These are phyloP conservation scores for Paracorniculantispora psalliotae DNA, from an alignment of 2,329 filamentous ascomycete genomes.

Conservation along the genomic window DNA sequence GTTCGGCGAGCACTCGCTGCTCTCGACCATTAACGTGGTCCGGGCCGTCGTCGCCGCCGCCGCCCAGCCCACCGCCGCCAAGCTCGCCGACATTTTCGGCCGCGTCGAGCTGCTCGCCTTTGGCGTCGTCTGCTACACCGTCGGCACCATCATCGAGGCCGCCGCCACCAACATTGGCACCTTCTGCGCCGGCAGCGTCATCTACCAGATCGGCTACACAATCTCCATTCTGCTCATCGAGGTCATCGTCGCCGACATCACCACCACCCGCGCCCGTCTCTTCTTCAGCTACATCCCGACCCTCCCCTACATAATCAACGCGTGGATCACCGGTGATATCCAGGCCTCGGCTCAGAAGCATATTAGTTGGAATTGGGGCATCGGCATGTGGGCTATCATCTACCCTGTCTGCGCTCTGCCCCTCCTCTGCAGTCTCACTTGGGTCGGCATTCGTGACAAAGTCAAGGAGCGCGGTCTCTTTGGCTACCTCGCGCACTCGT, in stretches of 20 bases:
- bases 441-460: constrained; percentile 49
- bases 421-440: constrained; percentile 46
- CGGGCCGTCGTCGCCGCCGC: constrained; percentile 57
- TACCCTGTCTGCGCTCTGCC: constrained; percentile 55
- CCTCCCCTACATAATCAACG: constrained; percentile 57
- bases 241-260: constrained; percentile 60
- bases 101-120: constrained; percentile 52
- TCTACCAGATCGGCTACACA: constrained; percentile 62
- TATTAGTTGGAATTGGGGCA: constrained; percentile 57
- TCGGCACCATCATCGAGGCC: constrained; percentile 54
- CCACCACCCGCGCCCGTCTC: constrained; percentile 57
- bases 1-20: constrained; percentile 48
- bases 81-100: constrained; percentile 60
- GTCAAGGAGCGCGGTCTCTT: constrained; percentile 39
- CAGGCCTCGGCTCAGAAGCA: constrained; percentile 40
- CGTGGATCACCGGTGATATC: constrained; percentile 59
- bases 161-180: constrained; percentile 40
- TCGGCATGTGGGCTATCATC: constrained; percentile 62
- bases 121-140: constrained; percentile 57
- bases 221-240: constrained; percentile 56
- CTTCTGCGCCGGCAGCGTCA: constrained; percentile 53
- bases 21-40: constrained; percentile 54
- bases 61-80: constrained; percentile 52
- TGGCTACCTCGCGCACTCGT: constrained; percentile 28
- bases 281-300: constrained; percentile 62